Base-by-base conservation (phyloP, 306 rosid genomes). In the Inga laurina region DNA sequence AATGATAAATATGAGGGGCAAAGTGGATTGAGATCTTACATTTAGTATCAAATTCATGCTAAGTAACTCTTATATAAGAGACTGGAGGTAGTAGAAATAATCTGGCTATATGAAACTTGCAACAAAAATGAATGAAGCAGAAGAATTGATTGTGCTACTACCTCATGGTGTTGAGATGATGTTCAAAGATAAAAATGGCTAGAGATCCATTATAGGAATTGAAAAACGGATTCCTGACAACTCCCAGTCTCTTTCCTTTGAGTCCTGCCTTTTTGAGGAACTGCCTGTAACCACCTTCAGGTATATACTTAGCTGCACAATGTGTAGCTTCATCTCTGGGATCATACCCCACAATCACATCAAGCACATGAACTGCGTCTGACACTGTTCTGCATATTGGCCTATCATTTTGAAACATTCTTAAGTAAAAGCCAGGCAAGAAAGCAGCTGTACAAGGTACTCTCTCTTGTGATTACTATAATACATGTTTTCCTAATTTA, bases 361-460 rank as follows among this genome's bases (percentile, higher is more conserved):
- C 96, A 57, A 92, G 94, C 79, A 91, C 93, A 79, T 85, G 83
- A 74, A 90, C 92, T 22, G 93, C 94, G 82, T 94, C 98, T 8
- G 93, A 88, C 37, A 92, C 94, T 15, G 92, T 92, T 79, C 97
- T 92, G 66, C 95, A 84, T 76, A 94, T 86, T 27, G 98, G 94
- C 81, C 97, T 92, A 88, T 54, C 10, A 51, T 24, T 48, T 43
- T 45, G 13, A 49, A 49, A 49, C 54, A 10, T 45, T 39, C 13
- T 3, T 44, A 2, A 45, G 48, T 10, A 0, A 10, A 45, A 45
- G 48, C 3, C 12, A 45, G 43, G 8, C 43, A 39, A 39, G 41
- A 39, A 39, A 39, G 8, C 1, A 39, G 7, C 43, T 39, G 8
- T 39, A 39, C 43, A 39, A 39, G 43, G 8, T 39, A 35, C 5